A percentile compares a stretch with the other conserved stretches of the same genome.
These are phyloP conservation scores for Diaporthe vexans DNA, from an alignment of 2,329 filamentous ascomycete species.

Conservation along the genomic window DNA sequence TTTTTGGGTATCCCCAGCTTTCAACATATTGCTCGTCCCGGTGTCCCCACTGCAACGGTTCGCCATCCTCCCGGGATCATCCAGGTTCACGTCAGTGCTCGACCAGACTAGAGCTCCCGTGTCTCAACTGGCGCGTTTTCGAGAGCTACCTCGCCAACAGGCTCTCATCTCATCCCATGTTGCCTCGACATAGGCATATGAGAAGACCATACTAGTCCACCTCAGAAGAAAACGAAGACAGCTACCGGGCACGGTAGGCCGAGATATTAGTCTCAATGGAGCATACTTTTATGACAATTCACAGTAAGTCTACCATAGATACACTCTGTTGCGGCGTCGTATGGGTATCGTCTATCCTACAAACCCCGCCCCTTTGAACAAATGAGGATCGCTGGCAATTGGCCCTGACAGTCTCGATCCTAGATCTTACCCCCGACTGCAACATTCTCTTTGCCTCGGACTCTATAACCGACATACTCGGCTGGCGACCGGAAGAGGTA, in stretches of 20 bases:
- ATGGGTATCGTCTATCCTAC: constrained; percentile 49
- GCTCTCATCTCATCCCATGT: constrained; percentile 30
- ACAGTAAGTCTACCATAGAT: constrained; percentile 70
- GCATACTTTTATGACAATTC: constrained; percentile 92
- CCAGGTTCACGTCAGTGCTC: constrained; percentile 31
- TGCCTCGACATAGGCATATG: constrained; percentile 43
- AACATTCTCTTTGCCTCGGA: constrained; percentile 87
- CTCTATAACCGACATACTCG: constrained; percentile 86
- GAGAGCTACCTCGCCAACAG: constrained; percentile 36
- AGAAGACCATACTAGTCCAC: constrained; percentile 43
- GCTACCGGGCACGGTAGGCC: constrained; percentile 29
- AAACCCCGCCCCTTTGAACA: not conserved
- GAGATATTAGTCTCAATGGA: constrained; percentile 69
- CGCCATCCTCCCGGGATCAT: constrained; percentile 42
- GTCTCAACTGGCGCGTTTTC: constrained; percentile 38
- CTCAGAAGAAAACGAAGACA: constrained; percentile 39
- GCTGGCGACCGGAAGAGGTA: constrained; percentile 82
- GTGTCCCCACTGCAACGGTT: constrained; percentile 48
- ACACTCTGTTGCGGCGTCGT: not conserved
- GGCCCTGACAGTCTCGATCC: constrained; percentile 36
- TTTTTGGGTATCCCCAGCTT: constrained; percentile 10
- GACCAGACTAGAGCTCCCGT: constrained; percentile 34
- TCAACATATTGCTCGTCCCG: constrained; percentile 45
- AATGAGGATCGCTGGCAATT: constrained; percentile 16
- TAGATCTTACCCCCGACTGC: constrained; percentile 82